Conservation (phyloP, 306 rosid species). For the Sicyos baderoa region DNA sequence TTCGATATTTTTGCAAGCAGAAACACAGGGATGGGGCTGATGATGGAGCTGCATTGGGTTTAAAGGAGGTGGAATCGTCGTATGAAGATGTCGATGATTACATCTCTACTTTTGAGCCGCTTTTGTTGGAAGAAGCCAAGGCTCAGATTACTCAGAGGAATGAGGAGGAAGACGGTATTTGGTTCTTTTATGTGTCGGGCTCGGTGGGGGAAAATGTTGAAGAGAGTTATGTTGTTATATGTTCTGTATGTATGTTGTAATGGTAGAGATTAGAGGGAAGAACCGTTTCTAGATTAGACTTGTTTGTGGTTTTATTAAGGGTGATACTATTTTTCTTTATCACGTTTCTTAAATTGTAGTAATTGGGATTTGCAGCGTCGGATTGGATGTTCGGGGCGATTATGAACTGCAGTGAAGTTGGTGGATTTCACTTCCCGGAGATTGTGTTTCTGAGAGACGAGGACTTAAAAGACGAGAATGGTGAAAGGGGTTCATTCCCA, state of each 20-base stretch:
- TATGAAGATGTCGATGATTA: slow-evolving; percentile 75
- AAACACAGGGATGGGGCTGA: slow-evolving; percentile 20
- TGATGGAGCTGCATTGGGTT: slow-evolving; percentile 25
- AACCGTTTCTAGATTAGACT: not conserved
- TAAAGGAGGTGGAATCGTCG: slow-evolving; percentile 37
- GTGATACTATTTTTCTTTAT: not conserved
- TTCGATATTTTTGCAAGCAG: slow-evolving; percentile 26
- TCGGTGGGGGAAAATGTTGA: not conserved
- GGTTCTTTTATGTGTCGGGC: not conserved
- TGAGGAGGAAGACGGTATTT: slow-evolving; percentile 51
- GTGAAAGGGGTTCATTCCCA: slow-evolving; percentile 33
- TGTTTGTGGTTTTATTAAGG: not conserved
- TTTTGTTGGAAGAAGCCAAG: slow-evolving; percentile 74
- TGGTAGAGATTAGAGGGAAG: not conserved
- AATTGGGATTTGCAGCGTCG: slow-evolving; percentile 35
- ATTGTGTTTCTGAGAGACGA: slow-evolving; percentile 29
- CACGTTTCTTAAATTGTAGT: not conserved
- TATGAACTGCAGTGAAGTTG: slow-evolving; percentile 48
- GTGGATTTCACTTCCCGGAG: slow-evolving; percentile 65
- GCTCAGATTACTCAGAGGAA: slow-evolving; percentile 52
- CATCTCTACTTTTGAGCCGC: slow-evolving; percentile 76
- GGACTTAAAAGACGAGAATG: slow-evolving; percentile 23
- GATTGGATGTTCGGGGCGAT: slow-evolving; percentile 62
- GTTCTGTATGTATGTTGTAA: not conserved
- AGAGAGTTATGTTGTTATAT: not conserved